Base-by-base conservation (phyloP, 169 alveolate species). In the Cryptosporidium baileyi region DNA sequence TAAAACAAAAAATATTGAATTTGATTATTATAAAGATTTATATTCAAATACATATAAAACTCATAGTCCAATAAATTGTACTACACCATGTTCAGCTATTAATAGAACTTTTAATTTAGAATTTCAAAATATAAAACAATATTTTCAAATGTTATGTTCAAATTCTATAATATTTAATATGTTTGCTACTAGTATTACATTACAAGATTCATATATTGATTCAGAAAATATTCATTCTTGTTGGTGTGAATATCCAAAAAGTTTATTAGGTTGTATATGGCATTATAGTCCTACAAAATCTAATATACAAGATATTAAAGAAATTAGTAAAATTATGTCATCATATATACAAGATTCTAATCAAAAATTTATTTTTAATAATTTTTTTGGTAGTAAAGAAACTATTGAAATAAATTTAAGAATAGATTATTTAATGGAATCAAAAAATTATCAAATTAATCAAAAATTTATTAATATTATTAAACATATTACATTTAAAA, bases 231-330 rank as follows among this genome's bases (percentile, higher is more conserved):
- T 30, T 34, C 38, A 28, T 34, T 65, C 60, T 17, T 65, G 81
- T 34, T 65, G 81, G 81, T 65, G 81, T 34, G 81, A 65, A 51
- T 47, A 65, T 17, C 81, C 81, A 7, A 65, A 65, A 30, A 65
- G 63, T 17, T 62, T 65, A 0, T 28, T 65, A 41, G 81, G 81
- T 11, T 65, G 81, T 17, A 65, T 45, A 32, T 65, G 81, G 81
- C 11, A 47, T 9, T 65, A 65, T 32, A 65, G 34, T 19, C 81
- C 81, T 24, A 38, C 38, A 19, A 65, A 32, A 30, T 65, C 81
- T 13, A 47, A 32, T 36, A 15, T 65, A 30, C 19, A 49, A 3
- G 81, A 65, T 6, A 65, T 65, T 13, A 65, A 47, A 51, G 54
- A 4, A 47, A n/a, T 19, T 6, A n/a, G 9, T 47, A n/a, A 47